These are phyloP conservation scores for Diaporthe destruens DNA, from an alignment of 2,329 filamentous ascomycete genomes.

Conservation along the genomic window DNA sequence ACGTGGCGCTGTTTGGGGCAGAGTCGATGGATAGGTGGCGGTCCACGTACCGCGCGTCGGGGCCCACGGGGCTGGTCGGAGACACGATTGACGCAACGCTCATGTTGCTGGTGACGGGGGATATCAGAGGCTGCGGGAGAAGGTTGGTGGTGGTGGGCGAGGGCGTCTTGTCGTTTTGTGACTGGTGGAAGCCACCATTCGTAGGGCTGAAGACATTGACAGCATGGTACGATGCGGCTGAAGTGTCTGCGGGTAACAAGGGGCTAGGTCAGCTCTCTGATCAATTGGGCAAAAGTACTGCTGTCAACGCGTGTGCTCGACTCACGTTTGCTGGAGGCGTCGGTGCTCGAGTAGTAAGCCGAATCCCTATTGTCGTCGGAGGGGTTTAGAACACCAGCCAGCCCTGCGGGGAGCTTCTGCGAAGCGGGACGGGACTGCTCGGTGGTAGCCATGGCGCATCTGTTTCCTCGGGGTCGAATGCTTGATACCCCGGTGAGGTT, in stretches of 20 bases:
- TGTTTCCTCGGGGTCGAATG: constrained; percentile 12
- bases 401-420: constrained; percentile 61
- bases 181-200: constrained; percentile 62
- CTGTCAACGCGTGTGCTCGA: constrained; percentile 38
- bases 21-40: constrained; percentile 58
- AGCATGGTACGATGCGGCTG: constrained; percentile 59
- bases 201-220: constrained; percentile 56
- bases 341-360: constrained; percentile 64
- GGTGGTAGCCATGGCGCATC: constrained; percentile 51
- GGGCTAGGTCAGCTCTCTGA: constrained; percentile 32
- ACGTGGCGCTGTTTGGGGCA: constrained; percentile 49
- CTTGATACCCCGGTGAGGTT: constrained; percentile 8
- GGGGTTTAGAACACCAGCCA: constrained; percentile 65
- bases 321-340: constrained; percentile 65
- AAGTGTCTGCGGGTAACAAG: constrained; percentile 54
- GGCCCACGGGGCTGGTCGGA: constrained; percentile 63
- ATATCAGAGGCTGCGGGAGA: constrained; percentile 65
- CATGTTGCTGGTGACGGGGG: constrained; percentile 71
- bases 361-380: constrained; percentile 65
- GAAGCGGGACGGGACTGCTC: constrained; percentile 54
- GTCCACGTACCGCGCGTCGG: constrained; percentile 59
- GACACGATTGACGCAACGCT: constrained; percentile 76
- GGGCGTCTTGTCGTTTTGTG: constrained; percentile 71
- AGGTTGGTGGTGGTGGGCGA: constrained; percentile 68
- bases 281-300: constrained; percentile 23